These are phyloP conservation scores for Lactuca saligna DNA, from an alignment of 129 eudicot genomes.

Conservation along the genomic window DNA sequence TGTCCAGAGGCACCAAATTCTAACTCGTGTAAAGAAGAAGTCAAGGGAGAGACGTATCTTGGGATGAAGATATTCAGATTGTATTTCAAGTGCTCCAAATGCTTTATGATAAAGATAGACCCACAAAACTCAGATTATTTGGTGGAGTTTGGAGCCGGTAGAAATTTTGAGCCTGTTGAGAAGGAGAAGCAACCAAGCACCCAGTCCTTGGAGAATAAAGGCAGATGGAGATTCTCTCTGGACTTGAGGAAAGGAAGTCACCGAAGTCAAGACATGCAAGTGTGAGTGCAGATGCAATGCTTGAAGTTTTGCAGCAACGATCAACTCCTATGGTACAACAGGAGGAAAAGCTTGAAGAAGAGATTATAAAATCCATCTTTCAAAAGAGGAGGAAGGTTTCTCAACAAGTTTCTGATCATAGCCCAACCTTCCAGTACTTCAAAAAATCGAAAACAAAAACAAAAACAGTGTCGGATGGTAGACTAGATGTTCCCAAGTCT, in stretches of 20 bases:
- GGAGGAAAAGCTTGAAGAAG: conserved; percentile 45
- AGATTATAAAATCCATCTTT: conserved; percentile 50
- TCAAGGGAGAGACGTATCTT: conserved; percentile 61
- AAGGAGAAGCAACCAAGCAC: conserved; percentile 69
- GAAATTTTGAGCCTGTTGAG: conserved; percentile 68
- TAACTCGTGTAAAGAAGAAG: conserved; percentile 82
- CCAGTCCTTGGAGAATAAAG: conserved; percentile 61
- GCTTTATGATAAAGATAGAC: conserved; percentile 69
- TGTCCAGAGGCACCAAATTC: conserved; percentile 42
- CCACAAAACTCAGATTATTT: conserved; percentile 74
- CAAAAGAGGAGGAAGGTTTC: neutral
- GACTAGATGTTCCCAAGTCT: no score
- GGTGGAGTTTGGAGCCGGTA: conserved; percentile 61
- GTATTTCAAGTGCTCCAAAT: conserved; percentile 73
- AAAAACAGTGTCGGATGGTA: no score
- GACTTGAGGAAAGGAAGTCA: conserved; percentile 62
- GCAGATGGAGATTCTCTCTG: conserved; percentile 64
- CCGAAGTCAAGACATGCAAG: conserved; percentile 69
- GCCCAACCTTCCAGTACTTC: neutral
- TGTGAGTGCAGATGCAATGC: conserved; percentile 61
- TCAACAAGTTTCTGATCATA: no score
- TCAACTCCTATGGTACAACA: conserved; percentile 26
- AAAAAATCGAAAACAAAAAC: no score
- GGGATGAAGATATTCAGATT: conserved; percentile 80
- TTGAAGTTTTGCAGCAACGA: conserved; percentile 49